A percentile compares a stretch with the other conserved stretches of the same genome.
Conservation (phyloP, 1,284 basidiomycete genomes). For the Malassezia psittaci region DNA sequence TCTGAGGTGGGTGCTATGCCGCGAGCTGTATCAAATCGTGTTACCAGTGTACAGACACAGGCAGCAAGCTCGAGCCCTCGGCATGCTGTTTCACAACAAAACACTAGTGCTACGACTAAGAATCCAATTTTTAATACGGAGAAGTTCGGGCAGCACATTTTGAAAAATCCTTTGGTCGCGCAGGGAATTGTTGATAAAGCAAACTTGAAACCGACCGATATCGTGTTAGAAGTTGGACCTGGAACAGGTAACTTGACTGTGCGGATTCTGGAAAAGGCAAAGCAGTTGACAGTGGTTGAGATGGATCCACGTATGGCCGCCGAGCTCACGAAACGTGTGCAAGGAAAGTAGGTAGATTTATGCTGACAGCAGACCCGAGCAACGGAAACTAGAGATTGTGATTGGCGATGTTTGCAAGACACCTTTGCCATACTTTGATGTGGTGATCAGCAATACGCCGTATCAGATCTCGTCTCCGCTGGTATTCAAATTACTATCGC, state of each 20-base stretch:
- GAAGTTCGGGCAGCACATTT: constrained; percentile 89
- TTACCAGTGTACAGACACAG: constrained; percentile 65
- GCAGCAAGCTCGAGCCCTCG: constrained; percentile 51
- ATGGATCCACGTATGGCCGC: constrained; percentile 99
- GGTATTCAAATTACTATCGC: constrained; percentile 90
- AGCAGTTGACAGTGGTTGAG: constrained; percentile 83
- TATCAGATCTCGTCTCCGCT: constrained; percentile 98
- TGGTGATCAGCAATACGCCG: constrained; percentile 96
- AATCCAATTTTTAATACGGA: constrained; percentile 61
- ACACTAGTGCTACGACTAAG: constrained; percentile 38
- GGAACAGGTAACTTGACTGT: constrained; percentile 97
- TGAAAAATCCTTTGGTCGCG: constrained; percentile 83
- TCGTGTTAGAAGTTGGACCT: constrained; percentile 93
- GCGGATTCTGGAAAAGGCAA: constrained; percentile 83
- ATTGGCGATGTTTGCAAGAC: constrained; percentile 97
- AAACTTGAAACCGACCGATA: constrained; percentile 82
- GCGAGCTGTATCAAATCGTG: constrained; percentile 72
- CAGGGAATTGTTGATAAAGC: constrained; percentile 64
- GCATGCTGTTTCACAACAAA: constrained; percentile 28
- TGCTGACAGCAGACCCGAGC: constrained; percentile 64
- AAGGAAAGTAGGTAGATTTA: constrained; percentile 78
- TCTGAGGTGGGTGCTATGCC: constrained; percentile 58
- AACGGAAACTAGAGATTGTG: constrained; percentile 84
- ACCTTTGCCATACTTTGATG: constrained; percentile 92
- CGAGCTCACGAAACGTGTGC: constrained; percentile 89